These are phyloP conservation scores for Fagus crenata DNA, from an alignment of 306 rosid genomes.

Conservation along the genomic window DNA sequence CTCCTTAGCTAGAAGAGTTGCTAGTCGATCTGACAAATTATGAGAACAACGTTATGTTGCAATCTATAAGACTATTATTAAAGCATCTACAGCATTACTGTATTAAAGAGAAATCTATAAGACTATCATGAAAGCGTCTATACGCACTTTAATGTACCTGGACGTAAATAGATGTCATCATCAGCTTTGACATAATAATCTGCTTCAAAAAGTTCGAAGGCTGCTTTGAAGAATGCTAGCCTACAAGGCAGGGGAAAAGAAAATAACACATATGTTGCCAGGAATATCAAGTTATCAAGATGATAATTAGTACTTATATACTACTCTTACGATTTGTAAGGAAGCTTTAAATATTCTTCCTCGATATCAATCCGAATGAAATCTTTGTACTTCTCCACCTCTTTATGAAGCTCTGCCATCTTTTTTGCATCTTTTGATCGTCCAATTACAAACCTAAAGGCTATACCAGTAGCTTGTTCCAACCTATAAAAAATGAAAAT, in stretches of 20 bases:
- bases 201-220: constrained; percentile 36
- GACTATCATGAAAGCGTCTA: not conserved
- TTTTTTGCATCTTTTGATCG: constrained; percentile 33
- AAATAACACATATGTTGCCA: not conserved
- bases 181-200: constrained; percentile 46
- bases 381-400: constrained; percentile 38
- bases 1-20: constrained; percentile 41
- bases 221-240: constrained; percentile 40
- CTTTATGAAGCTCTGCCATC: constrained; percentile 29
- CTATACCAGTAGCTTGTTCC: constrained; percentile 45
- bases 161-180: constrained; percentile 42
- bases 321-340: constrained; percentile 23
- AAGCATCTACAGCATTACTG: too few species aligned
- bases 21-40: constrained; percentile 36
- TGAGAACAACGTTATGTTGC: not conserved
- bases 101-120: not conserved
- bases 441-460: constrained; percentile 43
- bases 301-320: not conserved
- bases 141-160: constrained; percentile 30
- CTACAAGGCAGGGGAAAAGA: constrained; percentile 16
- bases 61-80: too few species aligned
- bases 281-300: not conserved
- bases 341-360: constrained; percentile 40
- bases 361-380: constrained; percentile 34
- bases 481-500: constrained; percentile 22